Evolutionary conservation across 179 eudicot species (phyloP).

Genomic region (Gypsophila paniculata): DNA sequence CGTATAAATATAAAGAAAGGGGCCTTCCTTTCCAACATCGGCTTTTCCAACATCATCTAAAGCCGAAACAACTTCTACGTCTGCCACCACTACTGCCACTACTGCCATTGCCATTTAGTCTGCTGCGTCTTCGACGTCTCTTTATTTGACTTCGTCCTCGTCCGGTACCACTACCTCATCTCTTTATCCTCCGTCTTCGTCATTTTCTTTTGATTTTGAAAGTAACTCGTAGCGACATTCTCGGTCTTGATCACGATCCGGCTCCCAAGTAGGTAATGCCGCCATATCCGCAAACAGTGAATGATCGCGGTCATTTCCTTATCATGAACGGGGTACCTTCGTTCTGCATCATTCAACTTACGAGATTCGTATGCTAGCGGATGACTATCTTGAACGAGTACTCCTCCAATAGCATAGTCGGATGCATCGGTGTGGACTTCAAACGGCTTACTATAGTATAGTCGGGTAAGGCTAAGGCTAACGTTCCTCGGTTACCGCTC

Average conservation of each 20-base stretch:
- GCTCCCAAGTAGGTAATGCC: neutral
- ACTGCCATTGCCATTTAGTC: too few species aligned
- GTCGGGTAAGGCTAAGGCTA: neutral
- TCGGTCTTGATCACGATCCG: neutral
- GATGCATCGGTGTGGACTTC: constrained; percentile 6
- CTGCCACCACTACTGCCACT: too few species aligned
- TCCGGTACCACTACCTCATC: too few species aligned
- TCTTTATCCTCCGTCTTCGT: too few species aligned
- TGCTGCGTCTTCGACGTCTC: too few species aligned
- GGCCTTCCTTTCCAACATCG: too few species aligned
- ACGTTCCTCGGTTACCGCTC: neutral
- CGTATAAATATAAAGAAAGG: too few species aligned
- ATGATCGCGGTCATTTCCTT: constrained; percentile 1
- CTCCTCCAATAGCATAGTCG: neutral
- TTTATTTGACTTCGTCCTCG: too few species aligned
- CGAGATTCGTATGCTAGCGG: neutral
- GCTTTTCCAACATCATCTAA: too few species aligned
- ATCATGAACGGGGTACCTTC: too few species aligned
- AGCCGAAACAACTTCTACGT: too few species aligned
- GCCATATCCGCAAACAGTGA: neutral
- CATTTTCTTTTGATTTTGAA: constrained; percentile 1
- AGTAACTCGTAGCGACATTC: neutral
- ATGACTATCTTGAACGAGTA: constrained; percentile 5
- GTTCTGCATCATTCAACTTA: neutral
- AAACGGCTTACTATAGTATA: neutral